Evolutionary conservation across 225 moss, liverwort and hornwort species (phyloP), one percentile per base, ranked within the genome.

Genomic region (Neckera pumila): DNA sequence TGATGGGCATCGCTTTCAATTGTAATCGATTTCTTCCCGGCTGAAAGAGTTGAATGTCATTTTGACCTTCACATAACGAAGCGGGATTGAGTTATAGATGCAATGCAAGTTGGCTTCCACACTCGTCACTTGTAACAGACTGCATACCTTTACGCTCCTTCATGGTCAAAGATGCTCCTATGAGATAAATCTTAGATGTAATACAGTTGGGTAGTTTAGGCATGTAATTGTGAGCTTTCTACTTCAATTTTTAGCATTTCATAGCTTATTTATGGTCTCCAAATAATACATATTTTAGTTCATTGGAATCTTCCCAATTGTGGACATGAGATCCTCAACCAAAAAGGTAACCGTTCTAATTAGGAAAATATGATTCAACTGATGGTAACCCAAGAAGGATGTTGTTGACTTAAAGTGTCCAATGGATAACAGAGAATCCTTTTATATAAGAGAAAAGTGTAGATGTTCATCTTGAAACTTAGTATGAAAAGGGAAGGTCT

Each of bases 401-500:
- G 28, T 10, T 72, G 6, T 28, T 2, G 7, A 31, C 3, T 16
- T 1, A 9, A 42, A 43, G 17, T 27, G 5, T 74, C 2, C 11
- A 2, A 19, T 47, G 7, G 11, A 19, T 49, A 33, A 7, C 9
- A 30, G 1, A 45, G 18, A 74, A 30, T 74, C 17, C 7, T 74
- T 47, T 4, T 47, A 3, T 30, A 4, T 6, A 30, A 4, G 47
- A 11, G 2, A 43, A 0, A 45, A 16, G 9, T 42, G 2, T 14
- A 27, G 25, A 27, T 49, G 19, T 19, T 74, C 18, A 47, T 74
- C 11, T 31, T 74, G 4, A 11, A 45, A 19, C 31, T 45, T 74
- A 31, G 7, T 47, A 3, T 47, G 4, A 47, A 43, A 74, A 19
- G 7, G 10, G 28, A 73, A 31, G 19, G 47, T 47, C 12, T 74